phyloP scores from a whole-genome alignment of 129 eudicot species.

The Rutidosis leptorrhynchoides region DNA sequence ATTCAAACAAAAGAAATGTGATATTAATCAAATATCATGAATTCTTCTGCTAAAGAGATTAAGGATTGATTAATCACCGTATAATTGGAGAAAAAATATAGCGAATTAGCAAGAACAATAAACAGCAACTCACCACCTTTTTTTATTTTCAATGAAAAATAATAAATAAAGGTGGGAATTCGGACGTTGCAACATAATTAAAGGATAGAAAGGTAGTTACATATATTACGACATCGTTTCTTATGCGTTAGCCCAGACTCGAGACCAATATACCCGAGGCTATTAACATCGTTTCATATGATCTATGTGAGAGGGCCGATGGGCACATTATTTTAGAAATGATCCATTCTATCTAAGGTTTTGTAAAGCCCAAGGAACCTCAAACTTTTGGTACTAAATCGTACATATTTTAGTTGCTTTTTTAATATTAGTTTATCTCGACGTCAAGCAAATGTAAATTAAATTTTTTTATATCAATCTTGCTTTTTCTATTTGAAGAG shows the following conservation, averaged over 20 bases:
- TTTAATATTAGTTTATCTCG: too few relatives aligned
- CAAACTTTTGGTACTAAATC: too few relatives aligned
- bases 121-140: constrained; percentile 24
- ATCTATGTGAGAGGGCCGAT: not conserved
- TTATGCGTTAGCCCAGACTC: not conserved
- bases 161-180: not conserved
- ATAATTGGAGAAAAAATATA: constrained; percentile 30
- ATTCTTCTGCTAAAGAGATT: not conserved
- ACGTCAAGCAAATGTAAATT: too few relatives aligned
- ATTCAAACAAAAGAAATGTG: constrained; percentile 13
- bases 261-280: not conserved
- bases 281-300: too few relatives aligned
- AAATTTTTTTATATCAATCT: too few relatives aligned
- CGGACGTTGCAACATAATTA: constrained; percentile 4
- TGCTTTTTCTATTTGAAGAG: too few relatives aligned
- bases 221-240: not conserved
- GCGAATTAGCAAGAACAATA: constrained; percentile 1
- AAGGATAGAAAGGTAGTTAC: not conserved
- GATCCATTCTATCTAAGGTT: not conserved
- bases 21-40: constrained; percentile 1
- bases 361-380: too few relatives aligned
- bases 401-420: too few relatives aligned
- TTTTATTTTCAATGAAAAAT: constrained; percentile 6
- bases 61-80: constrained; percentile 24
- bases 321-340: not conserved